Base-by-base conservation (phyloP, 306 rosid species). In the Comarum palustre region DNA sequence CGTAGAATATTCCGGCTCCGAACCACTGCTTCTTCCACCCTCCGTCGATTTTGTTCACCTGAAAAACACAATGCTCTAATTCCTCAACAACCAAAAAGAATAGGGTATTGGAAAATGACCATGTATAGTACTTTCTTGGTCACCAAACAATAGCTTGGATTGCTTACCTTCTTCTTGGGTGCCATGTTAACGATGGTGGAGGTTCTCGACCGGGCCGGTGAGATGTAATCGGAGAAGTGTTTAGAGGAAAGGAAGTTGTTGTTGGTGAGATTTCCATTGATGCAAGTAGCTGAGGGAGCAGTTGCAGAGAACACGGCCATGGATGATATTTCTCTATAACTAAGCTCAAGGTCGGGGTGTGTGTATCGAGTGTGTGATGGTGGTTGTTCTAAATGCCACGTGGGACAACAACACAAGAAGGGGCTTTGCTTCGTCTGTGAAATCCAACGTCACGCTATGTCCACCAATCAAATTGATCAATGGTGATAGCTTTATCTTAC, bases 1-100 rank as follows among this genome's bases (percentile, higher is more conserved):
- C 98, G 84, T 83, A 93, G 92, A 93, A 93, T 13, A 93, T 87
- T 27, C 98, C 98, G 0, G 94, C 81, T 4, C 98, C 98, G 81
- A 83, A 93, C 98, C 98, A 93, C 52, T 93, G 71, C 51, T 93
- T 93, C 86, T 90, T 65, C 98, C 98, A 93, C 22, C 71, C 76
- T 0, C 79, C 71, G 63, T 93, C 85, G 86, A 83, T 86, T 84
- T 87, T 91, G 90, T 93, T 89, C 87, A 93, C 98, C 98, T 90
- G 76, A 22, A 31, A 29, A 12, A 15, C 11, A 6, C 17, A 31
- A 19, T 47, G 19, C 22, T 50, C 69, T 45, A 24, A 17, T 68
- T 58, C 20, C n/a, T 47, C 54, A 47, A 47, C 57, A 66, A 39
- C 58, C 52, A 71, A 75, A 75, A 73, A 62, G 31, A 55, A 73